Evolutionary conservation across 164 flowering plant genomes (phyloP).

Genomic region (Liquidambar formosana): DNA sequence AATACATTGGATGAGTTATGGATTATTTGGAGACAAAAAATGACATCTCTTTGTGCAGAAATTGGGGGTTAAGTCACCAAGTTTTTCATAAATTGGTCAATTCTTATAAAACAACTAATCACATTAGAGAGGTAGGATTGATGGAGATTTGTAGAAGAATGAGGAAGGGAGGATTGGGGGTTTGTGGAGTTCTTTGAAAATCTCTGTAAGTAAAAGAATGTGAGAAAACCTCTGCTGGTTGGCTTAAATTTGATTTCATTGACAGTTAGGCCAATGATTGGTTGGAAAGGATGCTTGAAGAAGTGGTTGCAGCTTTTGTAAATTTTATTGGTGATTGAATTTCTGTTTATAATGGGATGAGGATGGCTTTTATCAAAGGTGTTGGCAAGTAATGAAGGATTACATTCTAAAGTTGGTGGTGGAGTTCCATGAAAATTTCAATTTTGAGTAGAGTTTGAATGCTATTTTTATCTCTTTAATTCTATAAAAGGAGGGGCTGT

Average conservation of each 20-base stretch:
- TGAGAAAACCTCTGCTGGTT: background rate
- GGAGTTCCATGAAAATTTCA: background rate
- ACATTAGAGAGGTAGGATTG: background rate
- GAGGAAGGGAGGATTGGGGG: background rate
- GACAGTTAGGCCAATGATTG: too few species aligned
- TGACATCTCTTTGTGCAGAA: too few species aligned
- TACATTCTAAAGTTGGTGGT: background rate
- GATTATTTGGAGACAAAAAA: too few species aligned
- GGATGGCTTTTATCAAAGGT: background rate
- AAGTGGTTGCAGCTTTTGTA: background rate
- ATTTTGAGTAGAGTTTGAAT: background rate
- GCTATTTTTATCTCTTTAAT: background rate
- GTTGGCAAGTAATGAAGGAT: background rate
- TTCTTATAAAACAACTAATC: too few species aligned
- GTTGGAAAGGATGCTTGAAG: too few species aligned
- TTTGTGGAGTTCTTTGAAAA: background rate
- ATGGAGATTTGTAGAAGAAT: background rate
- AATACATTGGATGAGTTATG: background rate
- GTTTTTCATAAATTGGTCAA: too few species aligned
- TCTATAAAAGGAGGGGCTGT: background rate
- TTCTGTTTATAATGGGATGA: background rate
- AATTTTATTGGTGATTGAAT: background rate
- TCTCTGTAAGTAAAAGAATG: background rate
- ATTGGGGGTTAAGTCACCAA: too few species aligned
- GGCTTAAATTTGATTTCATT: background rate